Evolutionary conservation across 345 rosid genomes (phyloP).

Genomic region (Conringia planisiliqua): DNA sequence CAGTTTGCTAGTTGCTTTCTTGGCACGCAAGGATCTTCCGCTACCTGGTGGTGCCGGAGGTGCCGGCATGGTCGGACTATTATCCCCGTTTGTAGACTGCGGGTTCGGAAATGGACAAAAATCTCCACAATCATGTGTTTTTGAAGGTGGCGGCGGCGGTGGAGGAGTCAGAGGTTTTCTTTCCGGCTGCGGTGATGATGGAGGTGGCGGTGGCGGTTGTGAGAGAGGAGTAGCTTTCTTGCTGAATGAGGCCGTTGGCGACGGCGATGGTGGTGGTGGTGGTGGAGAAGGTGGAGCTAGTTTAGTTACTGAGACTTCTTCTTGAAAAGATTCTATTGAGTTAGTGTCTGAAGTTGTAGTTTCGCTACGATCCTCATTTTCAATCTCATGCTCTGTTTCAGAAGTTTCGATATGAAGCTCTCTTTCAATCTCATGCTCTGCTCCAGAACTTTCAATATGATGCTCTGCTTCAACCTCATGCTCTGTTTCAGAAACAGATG

Average conservation of each 20-base stretch:
- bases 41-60: slow-evolving; percentile 58
- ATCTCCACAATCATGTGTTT: slow-evolving; percentile 9
- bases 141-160: slow-evolving; percentile 35
- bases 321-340: neutral
- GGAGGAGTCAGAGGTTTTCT: slow-evolving; percentile 10
- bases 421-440: neutral
- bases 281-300: slow-evolving; percentile 28
- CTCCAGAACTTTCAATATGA: neutral
- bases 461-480: neutral
- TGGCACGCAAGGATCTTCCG: slow-evolving; percentile 43
- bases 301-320: neutral
- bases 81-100: slow-evolving; percentile 2
- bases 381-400: neutral
- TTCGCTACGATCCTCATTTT: slow-evolving; percentile 5
- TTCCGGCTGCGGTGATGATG: slow-evolving; percentile 19
- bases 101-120: slow-evolving; percentile 14
- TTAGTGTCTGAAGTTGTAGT: neutral
- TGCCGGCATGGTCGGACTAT: slow-evolving; percentile 25
- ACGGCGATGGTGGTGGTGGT: slow-evolving; percentile 30
- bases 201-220: slow-evolving; percentile 34
- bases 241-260: neutral
- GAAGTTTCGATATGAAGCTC: neutral
- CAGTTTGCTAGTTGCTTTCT: slow-evolving; percentile 50
- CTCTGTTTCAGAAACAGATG: slow-evolving; percentile 1
- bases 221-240: slow-evolving; percentile 11